These are phyloP conservation scores for Colletotrichum orbiculare DNA, from an alignment of 2,329 filamentous ascomycete genomes.

Conservation along the genomic window DNA sequence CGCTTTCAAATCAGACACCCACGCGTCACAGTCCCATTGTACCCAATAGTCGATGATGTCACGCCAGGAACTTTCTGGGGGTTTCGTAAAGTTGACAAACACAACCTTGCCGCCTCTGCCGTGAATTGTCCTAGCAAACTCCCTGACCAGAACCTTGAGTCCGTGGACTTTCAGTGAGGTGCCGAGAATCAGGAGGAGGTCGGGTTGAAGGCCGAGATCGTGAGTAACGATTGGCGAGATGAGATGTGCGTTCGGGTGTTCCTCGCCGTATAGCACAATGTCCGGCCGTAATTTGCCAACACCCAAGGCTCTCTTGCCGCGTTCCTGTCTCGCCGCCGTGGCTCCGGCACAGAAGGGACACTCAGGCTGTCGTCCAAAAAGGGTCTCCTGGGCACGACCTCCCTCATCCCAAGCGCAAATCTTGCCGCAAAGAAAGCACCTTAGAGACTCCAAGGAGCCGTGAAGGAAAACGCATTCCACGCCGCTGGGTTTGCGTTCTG, in stretches of 20 bases:
- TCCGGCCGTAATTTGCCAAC: conserved; percentile 77
- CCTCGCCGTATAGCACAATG: conserved; percentile 80
- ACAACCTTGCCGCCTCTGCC: conserved; percentile 75
- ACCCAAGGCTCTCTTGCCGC: conserved; percentile 73
- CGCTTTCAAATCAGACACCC: conserved; percentile 72
- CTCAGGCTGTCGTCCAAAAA: conserved; percentile 73
- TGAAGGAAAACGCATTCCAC: conserved; percentile 78
- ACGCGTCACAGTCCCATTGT: conserved; percentile 79
- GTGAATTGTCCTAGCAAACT: conserved; percentile 79
- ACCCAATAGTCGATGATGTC: conserved; percentile 81
- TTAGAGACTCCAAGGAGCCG: conserved; percentile 72
- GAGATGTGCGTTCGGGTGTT: conserved; percentile 75
- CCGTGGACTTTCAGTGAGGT: conserved; percentile 79
- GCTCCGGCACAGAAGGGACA: conserved; percentile 74
- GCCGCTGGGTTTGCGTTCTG: conserved; percentile 45
- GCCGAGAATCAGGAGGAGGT: conserved; percentile 76
- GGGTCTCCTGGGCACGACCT: conserved; percentile 64
- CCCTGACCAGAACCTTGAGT: conserved; percentile 75
- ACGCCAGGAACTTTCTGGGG: conserved; percentile 77
- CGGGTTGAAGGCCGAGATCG: conserved; percentile 72
- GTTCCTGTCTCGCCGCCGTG: conserved; percentile 70
- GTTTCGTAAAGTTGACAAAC: conserved; percentile 79
- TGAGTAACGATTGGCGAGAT: conserved; percentile 77
- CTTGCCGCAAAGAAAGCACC: conserved; percentile 71
- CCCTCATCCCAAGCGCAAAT: conserved; percentile 70